Percentiles rank a stretch among this genome's conserved stretches.
Conservation (phyloP, 2,329 filamentous ascomycete species). For the Aureobasidium melanogenum region DNA sequence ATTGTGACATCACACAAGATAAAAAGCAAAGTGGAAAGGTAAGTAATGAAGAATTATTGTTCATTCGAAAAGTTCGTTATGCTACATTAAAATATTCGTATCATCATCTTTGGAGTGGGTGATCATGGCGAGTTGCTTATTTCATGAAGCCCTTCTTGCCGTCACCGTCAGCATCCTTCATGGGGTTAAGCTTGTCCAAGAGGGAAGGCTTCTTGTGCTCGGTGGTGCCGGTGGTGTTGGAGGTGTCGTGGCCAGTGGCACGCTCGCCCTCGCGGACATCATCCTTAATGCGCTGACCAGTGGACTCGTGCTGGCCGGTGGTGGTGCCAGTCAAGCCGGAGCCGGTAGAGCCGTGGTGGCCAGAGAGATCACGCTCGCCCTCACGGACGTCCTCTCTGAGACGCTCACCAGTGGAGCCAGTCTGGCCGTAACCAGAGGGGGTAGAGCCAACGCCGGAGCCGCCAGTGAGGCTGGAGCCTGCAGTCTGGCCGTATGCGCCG, state of each 20-base stretch:
- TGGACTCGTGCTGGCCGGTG: not conserved
- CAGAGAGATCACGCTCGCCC: not conserved
- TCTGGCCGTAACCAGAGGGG: not conserved
- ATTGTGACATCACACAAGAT: too few relatives aligned
- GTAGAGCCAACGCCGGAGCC: not conserved
- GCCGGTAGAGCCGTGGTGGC: not conserved
- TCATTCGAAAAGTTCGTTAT: constrained; percentile 9
- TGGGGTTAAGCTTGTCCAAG: constrained; percentile 47
- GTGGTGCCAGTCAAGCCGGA: not conserved
- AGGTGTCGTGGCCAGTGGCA: not conserved
- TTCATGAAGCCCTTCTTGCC: constrained; percentile 48
- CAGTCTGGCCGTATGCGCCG: too few relatives aligned
- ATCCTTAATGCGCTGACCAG: not conserved
- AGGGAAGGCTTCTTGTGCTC: constrained; percentile 37
- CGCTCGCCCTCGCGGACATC: constrained; percentile 3
- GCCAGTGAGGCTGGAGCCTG: too few relatives aligned
- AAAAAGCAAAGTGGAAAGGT: not conserved
- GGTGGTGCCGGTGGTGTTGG: constrained; percentile 10
- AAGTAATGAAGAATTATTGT: not conserved
- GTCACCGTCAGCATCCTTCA: constrained; percentile 44
- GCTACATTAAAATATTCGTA: constrained; percentile 5
- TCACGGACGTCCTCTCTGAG: not conserved
- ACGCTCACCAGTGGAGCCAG: not conserved
- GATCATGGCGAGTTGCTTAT: constrained; percentile 23
- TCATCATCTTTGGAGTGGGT: not conserved